phyloP scores from a whole-genome alignment of 1,284 basidiomycete species.

The Trametes hirsuta region DNA sequence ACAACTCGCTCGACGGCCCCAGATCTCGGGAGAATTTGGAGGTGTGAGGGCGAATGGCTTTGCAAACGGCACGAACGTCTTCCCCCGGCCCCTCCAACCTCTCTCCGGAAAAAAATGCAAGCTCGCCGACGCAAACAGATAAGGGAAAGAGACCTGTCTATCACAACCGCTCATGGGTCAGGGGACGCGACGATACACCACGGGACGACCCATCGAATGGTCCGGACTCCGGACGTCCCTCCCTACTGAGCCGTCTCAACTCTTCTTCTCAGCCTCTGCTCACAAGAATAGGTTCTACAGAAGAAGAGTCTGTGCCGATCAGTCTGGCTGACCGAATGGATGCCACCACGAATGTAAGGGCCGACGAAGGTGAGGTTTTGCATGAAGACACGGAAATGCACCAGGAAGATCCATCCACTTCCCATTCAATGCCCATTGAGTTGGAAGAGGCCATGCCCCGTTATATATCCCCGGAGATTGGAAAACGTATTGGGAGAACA shows the following conservation, averaged over 20 bases:
- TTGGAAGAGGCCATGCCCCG: not conserved
- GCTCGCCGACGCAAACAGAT: conserved; percentile 1
- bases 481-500: not conserved
- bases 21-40: too few species aligned
- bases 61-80: conserved; percentile 2
- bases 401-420: conserved; percentile 3
- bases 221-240: conserved; percentile 5
- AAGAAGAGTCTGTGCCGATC: not conserved
- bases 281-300: conserved; percentile 1
- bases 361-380: conserved; percentile 13
- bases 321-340: not conserved
- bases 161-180: conserved; percentile 13
- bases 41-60: not conserved
- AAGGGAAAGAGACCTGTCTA: conserved; percentile 17
- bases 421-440: conserved; percentile 8
- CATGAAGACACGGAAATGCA: conserved; percentile 9
- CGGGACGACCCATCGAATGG: not conserved
- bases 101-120: conserved; percentile 5
- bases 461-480: conserved; percentile 2
- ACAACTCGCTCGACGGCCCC: too few species aligned
- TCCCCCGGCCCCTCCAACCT: conserved; percentile 4
- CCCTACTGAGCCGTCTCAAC: conserved; percentile 15
- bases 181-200: conserved; percentile 2
- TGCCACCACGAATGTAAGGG: not conserved
- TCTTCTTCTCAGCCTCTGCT: not conserved